Evolutionary conservation across 495 filamentous ascomycete genomes (phyloP), one percentile per base, ranked within the genome.

Genomic region (Penicillium odoratum): DNA sequence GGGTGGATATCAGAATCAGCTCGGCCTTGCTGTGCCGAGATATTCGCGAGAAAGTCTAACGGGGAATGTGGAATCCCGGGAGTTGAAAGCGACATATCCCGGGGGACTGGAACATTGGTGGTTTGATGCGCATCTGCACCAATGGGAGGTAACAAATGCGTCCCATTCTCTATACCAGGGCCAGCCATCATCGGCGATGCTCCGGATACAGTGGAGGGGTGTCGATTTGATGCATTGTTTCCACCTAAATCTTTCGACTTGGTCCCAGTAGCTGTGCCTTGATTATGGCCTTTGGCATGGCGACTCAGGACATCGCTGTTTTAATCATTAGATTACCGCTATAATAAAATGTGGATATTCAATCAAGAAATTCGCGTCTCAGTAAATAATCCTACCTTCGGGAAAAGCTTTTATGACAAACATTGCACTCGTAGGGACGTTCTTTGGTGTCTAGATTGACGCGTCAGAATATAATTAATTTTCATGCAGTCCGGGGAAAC

Each of bases 381-480:
- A 16, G 4, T 33, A 25, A 16, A 33, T 53, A 16, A 33, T 53
- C 71, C 64, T 56, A 81, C 80, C 80, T 83, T 56, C 80, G 67
- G 28, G 80, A 81, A 58, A 81, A 83, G 48, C 78, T 70, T 59
- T 81, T 83, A 40, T 77, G 74, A 62, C 78, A 83, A 52, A 80
- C 74, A 55, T 64, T 74, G 56, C 80, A 83, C 59, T 80, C 75
- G 42, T 83, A 83, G 0, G 80, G 80, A 31, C 78, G 77, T 69
- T 83, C 80, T 42, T 80, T 76, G 9, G 80, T 83, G 61, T 83
- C 80, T 83, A 52, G 10, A 42, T 7, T 28, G 15, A 46, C 48
- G 28, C 34, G 10, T 33, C 11, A 34, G 45, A 25, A 47, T 15
- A 28, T 36, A 15, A 49, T 7, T 44, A 21, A 29, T 51, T 34